Conservation (phyloP, 495 filamentous ascomycete genomes). For the Ramalina intermedia region DNA sequence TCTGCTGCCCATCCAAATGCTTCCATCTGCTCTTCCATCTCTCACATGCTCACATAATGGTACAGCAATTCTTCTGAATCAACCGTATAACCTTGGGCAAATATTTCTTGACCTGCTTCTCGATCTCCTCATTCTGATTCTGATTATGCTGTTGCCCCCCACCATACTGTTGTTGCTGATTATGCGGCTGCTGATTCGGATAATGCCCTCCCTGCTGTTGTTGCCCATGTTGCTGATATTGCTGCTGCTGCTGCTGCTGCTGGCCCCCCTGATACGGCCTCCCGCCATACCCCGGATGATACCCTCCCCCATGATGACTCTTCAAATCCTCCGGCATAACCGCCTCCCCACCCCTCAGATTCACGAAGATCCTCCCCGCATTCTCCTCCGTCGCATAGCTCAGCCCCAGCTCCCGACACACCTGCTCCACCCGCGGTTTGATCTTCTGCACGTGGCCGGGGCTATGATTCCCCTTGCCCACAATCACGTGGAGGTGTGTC, state of each 20-base stretch:
- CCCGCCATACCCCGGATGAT: constrained; percentile 20
- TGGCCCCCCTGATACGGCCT: constrained; percentile 13
- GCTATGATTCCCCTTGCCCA: constrained; percentile 88
- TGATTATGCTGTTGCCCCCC: constrained; percentile 19
- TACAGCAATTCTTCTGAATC: constrained; percentile 56
- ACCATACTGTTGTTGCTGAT: constrained; percentile 21
- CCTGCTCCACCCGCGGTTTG: constrained; percentile 75
- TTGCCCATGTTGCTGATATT: constrained; percentile 1
- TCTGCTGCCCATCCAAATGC: too few species aligned
- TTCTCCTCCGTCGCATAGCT: constrained; percentile 78
- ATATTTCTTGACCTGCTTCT: constrained; percentile 46
- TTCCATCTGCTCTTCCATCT: too few species aligned
- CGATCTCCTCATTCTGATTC: constrained; percentile 46
- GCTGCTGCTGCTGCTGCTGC: constrained; percentile 23
- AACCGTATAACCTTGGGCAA: constrained; percentile 46
- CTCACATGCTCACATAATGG: constrained; percentile 49
- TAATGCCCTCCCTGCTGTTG: constrained; percentile 13
- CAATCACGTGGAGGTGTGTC: constrained; percentile 61
- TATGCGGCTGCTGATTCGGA: constrained; percentile 20
- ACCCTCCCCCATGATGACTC: constrained; percentile 24
- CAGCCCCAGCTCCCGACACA: constrained; percentile 70
- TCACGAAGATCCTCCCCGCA: constrained; percentile 66
- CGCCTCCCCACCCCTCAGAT: constrained; percentile 47
- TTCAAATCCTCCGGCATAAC: constrained; percentile 33
- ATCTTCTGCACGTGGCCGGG: constrained; percentile 69